phyloP scores from a whole-genome alignment of 768 basidiomycete genomes.

The Pleurotus cornucopiae region DNA sequence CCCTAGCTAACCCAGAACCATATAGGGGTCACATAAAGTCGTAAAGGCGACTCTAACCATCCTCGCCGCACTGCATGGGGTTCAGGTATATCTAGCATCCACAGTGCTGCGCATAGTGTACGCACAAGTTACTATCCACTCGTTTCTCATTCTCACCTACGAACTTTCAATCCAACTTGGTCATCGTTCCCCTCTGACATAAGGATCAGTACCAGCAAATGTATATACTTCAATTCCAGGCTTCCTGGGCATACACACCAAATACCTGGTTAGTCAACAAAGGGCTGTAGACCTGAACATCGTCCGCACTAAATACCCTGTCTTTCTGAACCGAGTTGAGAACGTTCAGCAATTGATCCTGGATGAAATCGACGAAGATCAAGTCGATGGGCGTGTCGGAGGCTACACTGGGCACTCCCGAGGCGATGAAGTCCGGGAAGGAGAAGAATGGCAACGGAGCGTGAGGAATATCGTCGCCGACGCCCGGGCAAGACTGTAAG shows the following conservation, averaged over 20 bases:
- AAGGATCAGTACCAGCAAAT: not conserved
- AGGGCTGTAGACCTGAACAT: slow-evolving; percentile 53
- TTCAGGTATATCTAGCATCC: no score
- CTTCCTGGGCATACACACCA: slow-evolving; percentile 50
- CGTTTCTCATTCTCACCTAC: no score
- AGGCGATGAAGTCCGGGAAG: slow-evolving; percentile 56
- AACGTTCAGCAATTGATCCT: slow-evolving; percentile 41
- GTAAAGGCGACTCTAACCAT: no score
- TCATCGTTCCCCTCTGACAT: no score
- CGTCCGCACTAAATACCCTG: slow-evolving; percentile 44
- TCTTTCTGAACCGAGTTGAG: slow-evolving; percentile 52
- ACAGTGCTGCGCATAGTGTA: no score
- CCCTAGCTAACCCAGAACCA: no score
- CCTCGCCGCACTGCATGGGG: no score
- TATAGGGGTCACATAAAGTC: no score
- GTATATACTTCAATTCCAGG: slow-evolving; percentile 34
- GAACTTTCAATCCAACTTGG: no score
- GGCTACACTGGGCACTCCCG: slow-evolving; percentile 45
- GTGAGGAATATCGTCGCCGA: slow-evolving; percentile 73
- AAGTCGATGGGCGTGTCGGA: slow-evolving; percentile 59
- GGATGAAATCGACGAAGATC: slow-evolving; percentile 73
- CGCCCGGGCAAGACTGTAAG: slow-evolving; percentile 59
- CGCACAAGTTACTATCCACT: no score
- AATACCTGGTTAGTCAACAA: slow-evolving; percentile 47
- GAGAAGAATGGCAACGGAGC: slow-evolving; percentile 51